These are phyloP conservation scores for Phalaenopsis aphrodite DNA, from an alignment of 106 monocot species.

Conservation along the genomic window DNA sequence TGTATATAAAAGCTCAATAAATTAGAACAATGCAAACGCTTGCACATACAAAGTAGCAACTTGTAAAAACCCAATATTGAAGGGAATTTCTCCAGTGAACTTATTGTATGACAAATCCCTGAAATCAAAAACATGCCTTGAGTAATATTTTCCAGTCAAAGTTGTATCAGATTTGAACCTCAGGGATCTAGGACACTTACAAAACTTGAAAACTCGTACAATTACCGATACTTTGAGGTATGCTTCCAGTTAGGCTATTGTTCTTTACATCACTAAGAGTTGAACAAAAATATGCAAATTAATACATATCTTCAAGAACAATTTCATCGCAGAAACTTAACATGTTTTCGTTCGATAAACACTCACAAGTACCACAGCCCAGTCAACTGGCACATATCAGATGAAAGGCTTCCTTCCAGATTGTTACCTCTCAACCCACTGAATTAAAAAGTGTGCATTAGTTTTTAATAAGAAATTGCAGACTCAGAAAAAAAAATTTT, in stretches of 20 bases:
- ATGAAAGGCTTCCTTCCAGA: conserved; percentile 73
- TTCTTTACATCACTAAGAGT: conserved; percentile 79
- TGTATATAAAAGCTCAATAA: neutral
- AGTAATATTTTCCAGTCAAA: neutral
- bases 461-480: neutral
- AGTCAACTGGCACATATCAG: conserved; percentile 92
- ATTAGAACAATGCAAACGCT: neutral
- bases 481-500: neutral
- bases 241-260: conserved; percentile 82
- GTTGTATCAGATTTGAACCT: neutral
- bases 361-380: conserved; percentile 97
- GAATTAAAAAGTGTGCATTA: neutral
- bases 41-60: conserved; percentile 82
- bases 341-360: neutral
- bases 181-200: conserved; percentile 33
- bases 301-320: neutral
- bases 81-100: conserved; percentile 82
- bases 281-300: neutral
- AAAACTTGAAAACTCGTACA: conserved; percentile 98
- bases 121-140: conserved; percentile 6
- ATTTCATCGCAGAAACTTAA: neutral
- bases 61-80: conserved; percentile 96
- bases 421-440: conserved; percentile 82
- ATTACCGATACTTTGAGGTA: conserved; percentile 85
- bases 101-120: conserved; percentile 93